phyloP scores from a whole-genome alignment of 225 moss, liverwort and hornwort species.

The Takakia lepidozioides region DNA sequence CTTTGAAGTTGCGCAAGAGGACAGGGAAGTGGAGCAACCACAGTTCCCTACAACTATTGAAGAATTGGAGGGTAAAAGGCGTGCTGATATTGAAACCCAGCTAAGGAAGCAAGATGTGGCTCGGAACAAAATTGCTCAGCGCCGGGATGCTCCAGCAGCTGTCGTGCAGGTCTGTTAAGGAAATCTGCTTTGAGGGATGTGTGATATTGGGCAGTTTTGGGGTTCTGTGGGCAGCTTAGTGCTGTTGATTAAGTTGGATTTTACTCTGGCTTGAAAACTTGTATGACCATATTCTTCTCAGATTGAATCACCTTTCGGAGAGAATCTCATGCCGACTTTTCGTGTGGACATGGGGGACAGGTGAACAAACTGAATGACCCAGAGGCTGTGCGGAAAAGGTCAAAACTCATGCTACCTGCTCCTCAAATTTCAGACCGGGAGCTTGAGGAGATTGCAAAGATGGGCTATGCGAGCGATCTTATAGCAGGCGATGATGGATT shows the following conservation, averaged over 20 bases:
- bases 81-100: slow-evolving; percentile 74
- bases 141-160: slow-evolving; percentile 70
- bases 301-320: no score
- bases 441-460: slow-evolving; percentile 92
- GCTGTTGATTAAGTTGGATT: no score
- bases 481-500: slow-evolving; percentile 55
- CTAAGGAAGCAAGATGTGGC: slow-evolving; percentile 80
- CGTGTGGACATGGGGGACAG: no score
- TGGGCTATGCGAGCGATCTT: slow-evolving; percentile 77
- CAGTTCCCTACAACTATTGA: slow-evolving; percentile 88
- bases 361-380: slow-evolving; percentile 89
- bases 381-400: slow-evolving; percentile 81
- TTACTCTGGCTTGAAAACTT: no score
- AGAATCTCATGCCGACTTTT: no score
- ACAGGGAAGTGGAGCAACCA: slow-evolving; percentile 63
- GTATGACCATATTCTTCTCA: no score
- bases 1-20: slow-evolving; percentile 73
- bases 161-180: slow-evolving; percentile 53
- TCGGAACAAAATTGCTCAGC: slow-evolving; percentile 73
- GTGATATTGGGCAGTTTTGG: no score
- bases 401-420: slow-evolving; percentile 76
- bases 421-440: slow-evolving; percentile 88
- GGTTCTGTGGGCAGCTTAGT: neutral
- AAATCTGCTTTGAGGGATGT: no score
- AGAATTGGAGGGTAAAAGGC: slow-evolving; percentile 85